Conservation (phyloP, 2,329 filamentous ascomycete species). For the Cladosporium phlei region DNA sequence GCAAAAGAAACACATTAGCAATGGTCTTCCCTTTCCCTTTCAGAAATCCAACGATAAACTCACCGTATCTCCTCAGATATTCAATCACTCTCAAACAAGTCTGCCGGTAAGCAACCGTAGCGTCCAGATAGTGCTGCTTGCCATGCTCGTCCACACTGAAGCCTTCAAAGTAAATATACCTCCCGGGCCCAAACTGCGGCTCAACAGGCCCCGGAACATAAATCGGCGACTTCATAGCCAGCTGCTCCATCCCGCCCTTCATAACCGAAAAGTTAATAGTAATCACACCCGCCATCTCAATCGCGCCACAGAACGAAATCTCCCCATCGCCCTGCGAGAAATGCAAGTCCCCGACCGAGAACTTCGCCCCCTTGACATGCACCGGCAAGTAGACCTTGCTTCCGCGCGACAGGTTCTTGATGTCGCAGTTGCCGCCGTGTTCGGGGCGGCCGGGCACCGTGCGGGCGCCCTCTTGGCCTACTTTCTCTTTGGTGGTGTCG, state of each 20-base stretch:
- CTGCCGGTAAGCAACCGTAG: slow-evolving; percentile 80
- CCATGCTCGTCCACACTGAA: slow-evolving; percentile 85
- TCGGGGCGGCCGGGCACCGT: slow-evolving; percentile 82
- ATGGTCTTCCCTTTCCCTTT: not conserved
- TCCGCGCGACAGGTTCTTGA: slow-evolving; percentile 77
- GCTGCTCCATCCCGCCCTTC: slow-evolving; percentile 69
- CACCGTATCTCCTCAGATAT: slow-evolving; percentile 69
- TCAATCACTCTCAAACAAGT: slow-evolving; percentile 70
- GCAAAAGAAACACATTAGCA: not conserved
- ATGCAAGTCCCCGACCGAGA: slow-evolving; percentile 83
- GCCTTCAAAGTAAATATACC: slow-evolving; percentile 81
- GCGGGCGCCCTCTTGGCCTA: slow-evolving; percentile 69
- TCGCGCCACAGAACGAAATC: slow-evolving; percentile 71
- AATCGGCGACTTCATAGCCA: slow-evolving; percentile 76
- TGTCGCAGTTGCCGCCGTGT: slow-evolving; percentile 87
- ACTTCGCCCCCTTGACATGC: slow-evolving; percentile 81
- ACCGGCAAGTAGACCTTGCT: slow-evolving; percentile 83
- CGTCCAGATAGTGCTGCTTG: slow-evolving; percentile 84
- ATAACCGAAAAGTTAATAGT: slow-evolving; percentile 87
- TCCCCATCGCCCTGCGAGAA: slow-evolving; percentile 87
- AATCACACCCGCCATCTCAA: slow-evolving; percentile 90
- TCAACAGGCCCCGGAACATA: slow-evolving; percentile 84
- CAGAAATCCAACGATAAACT: slow-evolving; percentile 12
- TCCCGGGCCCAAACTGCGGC: slow-evolving; percentile 76
- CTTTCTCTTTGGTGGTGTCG: slow-evolving; percentile 56